Evolutionary conservation across 768 basidiomycete species (phyloP).

Genomic region (Rhodotorula paludigena): DNA sequence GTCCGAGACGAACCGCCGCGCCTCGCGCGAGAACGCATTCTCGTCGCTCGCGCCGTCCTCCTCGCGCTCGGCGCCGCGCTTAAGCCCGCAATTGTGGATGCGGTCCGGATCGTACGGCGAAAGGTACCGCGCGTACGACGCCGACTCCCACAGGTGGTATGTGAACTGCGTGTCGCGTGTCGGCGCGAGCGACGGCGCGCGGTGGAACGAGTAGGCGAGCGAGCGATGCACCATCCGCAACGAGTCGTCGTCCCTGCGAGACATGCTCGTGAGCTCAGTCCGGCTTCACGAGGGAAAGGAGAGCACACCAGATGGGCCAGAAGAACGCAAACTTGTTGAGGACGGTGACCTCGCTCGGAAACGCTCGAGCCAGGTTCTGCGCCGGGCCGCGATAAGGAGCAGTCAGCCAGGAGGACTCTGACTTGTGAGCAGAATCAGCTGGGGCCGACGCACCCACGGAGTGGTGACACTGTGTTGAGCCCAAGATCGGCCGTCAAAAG

Average conservation of each 20-base stretch:
- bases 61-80: slow-evolving; percentile 9
- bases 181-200: slow-evolving; percentile 27
- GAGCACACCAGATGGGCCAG: slow-evolving; percentile 48
- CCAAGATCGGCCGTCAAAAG: slow-evolving; percentile 35
- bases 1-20: slow-evolving; percentile 28
- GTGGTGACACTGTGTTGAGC: slow-evolving; percentile 34
- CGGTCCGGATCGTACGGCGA: slow-evolving; percentile 42
- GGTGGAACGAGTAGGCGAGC: slow-evolving; percentile 42
- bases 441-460: slow-evolving; percentile 28
- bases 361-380: slow-evolving; percentile 45
- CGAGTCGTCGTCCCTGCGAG: slow-evolving; percentile 38
- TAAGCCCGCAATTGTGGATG: slow-evolving; percentile 36
- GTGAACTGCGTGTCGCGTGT: slow-evolving; percentile 39
- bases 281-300: too few species aligned
- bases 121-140: slow-evolving; percentile 43
- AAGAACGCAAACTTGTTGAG: slow-evolving; percentile 48
- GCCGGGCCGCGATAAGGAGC: too few species aligned
- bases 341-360: slow-evolving; percentile 47
- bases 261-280: not conserved
- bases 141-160: slow-evolving; percentile 49
- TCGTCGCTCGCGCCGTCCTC: slow-evolving; percentile 25
- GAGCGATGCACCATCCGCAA: slow-evolving; percentile 43
- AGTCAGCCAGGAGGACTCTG: not conserved
- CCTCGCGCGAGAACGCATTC: slow-evolving; percentile 45
- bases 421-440: not conserved